These are phyloP conservation scores for Beta corolliflora DNA, from an alignment of 179 eudicot genomes.

Conservation along the genomic window DNA sequence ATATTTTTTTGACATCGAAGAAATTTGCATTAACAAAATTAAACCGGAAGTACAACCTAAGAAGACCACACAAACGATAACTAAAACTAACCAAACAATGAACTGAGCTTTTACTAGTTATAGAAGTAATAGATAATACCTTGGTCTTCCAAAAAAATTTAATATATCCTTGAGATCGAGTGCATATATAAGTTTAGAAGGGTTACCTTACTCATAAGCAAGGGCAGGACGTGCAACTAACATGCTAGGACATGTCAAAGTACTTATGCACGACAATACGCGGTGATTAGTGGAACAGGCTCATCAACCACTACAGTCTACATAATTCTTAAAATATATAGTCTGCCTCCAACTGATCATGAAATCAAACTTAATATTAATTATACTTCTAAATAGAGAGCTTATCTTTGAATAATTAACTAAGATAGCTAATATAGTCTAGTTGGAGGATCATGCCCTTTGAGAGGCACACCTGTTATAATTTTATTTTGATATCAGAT, in stretches of 20 bases:
- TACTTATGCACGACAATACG: conserved; percentile 23
- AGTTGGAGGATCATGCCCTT: conserved; percentile 6
- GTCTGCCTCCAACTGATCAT: neutral
- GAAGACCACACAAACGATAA: too few species aligned
- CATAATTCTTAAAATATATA: neutral
- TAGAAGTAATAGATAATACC: neutral
- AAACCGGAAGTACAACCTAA: too few species aligned
- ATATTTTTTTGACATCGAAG: too few species aligned
- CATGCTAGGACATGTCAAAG: conserved; percentile 25
- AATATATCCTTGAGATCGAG: neutral
- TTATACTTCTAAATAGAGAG: neutral
- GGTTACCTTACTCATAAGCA: neutral
- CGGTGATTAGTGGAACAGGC: conserved; percentile 22
- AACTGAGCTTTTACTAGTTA: too few species aligned
- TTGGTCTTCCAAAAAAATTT: neutral
- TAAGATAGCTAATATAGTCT: too few species aligned
- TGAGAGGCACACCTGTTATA: neutral
- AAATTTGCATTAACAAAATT: too few species aligned
- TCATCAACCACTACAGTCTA: neutral
- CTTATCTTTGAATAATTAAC: neutral
- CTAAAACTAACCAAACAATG: too few species aligned
- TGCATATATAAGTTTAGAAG: neutral
- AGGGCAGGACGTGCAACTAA: conserved; percentile 18
- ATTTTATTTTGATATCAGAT: neutral
- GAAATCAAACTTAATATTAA: neutral